Evolutionary conservation across 345 rosid genomes (phyloP).

Genomic region (Erucastrum elatum): DNA sequence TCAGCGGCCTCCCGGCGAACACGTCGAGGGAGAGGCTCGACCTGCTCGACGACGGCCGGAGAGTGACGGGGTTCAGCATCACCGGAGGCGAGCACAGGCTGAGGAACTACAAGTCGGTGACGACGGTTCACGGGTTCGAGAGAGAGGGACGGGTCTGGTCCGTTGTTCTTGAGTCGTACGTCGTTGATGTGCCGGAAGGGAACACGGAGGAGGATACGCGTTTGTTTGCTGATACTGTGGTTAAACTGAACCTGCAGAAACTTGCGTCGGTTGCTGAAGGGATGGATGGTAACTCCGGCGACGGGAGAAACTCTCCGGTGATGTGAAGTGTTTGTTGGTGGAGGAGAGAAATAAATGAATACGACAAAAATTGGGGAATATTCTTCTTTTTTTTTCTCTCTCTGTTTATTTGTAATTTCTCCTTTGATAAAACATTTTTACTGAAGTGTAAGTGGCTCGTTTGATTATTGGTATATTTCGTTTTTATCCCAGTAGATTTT

Average conservation of each 20-base stretch:
- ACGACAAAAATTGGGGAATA: neutral
- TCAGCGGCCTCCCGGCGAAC: slow-evolving; percentile 76
- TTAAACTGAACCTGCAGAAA: slow-evolving; percentile 82
- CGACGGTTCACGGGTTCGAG: slow-evolving; percentile 63
- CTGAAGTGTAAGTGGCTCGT: neutral
- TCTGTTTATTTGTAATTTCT: neutral
- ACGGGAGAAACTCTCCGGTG: slow-evolving; percentile 42
- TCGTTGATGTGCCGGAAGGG: slow-evolving; percentile 89
- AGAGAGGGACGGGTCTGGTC: slow-evolving; percentile 56
- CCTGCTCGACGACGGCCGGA: slow-evolving; percentile 58
- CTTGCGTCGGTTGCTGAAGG: slow-evolving; percentile 72
- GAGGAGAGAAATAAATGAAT: neutral
- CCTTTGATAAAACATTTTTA: neutral
- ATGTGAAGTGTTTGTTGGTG: neutral
- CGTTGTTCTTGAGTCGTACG: slow-evolving; percentile 78
- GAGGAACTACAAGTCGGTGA: slow-evolving; percentile 74
- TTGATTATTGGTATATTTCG: neutral
- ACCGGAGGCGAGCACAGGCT: slow-evolving; percentile 84
- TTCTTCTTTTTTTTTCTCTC: neutral
- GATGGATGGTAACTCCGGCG: slow-evolving; percentile 46
- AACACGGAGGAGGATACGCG: slow-evolving; percentile 92
- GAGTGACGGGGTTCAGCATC: slow-evolving; percentile 67
- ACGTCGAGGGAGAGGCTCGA: slow-evolving; percentile 86
- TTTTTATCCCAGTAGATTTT: neutral
- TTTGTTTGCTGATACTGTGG: slow-evolving; percentile 82